A percentile compares a stretch with the other conserved stretches of the same genome.
These are phyloP conservation scores for Tylopilus orsonianus DNA, from an alignment of 1,284 basidiomycete genomes.

Conservation along the genomic window DNA sequence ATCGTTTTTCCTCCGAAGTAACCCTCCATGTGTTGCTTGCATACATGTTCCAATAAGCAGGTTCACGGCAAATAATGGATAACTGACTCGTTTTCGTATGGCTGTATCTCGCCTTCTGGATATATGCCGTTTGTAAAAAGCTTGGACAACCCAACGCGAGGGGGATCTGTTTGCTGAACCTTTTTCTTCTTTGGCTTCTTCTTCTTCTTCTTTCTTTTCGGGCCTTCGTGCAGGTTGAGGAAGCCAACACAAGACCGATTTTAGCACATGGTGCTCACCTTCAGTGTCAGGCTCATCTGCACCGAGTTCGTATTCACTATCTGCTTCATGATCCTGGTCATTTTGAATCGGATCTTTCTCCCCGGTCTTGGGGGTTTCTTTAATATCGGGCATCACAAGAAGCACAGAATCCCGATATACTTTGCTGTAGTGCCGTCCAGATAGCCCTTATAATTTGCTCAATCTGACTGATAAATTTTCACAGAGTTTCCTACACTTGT, in stretches of 20 bases:
- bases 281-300: conserved; percentile 16
- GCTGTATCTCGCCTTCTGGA: conserved; percentile 90
- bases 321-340: conserved; percentile 23
- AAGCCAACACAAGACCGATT: not conserved
- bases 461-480: too few species aligned
- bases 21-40: conserved; percentile 83
- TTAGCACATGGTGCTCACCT: conserved; percentile 22
- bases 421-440: too few species aligned
- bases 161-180: conserved; percentile 85
- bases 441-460: too few species aligned
- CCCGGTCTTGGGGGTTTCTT: conserved; percentile 10
- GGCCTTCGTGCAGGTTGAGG: conserved; percentile 38
- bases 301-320: conserved; percentile 32
- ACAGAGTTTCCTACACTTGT: too few species aligned
- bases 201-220: conserved; percentile 94
- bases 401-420: too few species aligned
- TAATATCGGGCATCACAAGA: conserved; percentile 28
- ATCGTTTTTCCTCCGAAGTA: conserved; percentile 89
- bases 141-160: conserved; percentile 87
- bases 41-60: conserved; percentile 4
- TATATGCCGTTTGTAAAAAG: conserved; percentile 86
- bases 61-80: not conserved
- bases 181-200: conserved; percentile 90
- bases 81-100: conserved; percentile 87
- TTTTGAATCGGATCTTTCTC: conserved; percentile 9